phyloP scores from a whole-genome alignment of 495 filamentous ascomycete genomes.

The Podospora comata region DNA sequence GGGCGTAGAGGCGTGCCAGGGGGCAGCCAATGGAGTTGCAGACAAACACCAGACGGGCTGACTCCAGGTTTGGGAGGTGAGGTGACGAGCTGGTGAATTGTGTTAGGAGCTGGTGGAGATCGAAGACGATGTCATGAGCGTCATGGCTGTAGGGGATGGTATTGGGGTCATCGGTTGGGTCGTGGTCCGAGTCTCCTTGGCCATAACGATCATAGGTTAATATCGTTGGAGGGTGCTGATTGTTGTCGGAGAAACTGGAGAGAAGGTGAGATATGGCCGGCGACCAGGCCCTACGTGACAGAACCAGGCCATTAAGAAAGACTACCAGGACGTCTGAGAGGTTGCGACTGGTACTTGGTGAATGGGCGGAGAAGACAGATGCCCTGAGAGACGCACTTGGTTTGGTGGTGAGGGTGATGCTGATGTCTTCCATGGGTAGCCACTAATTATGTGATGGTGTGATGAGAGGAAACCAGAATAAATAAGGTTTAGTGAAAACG shows the following conservation, averaged over 20 bases:
- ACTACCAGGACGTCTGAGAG: slow-evolving; percentile 47
- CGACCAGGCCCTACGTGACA: slow-evolving; percentile 51
- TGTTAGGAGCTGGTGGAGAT: slow-evolving; percentile 51
- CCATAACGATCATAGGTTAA: slow-evolving; percentile 65
- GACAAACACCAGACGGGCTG: slow-evolving; percentile 46
- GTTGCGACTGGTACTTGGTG: slow-evolving; percentile 9
- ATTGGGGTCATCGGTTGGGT: slow-evolving; percentile 47
- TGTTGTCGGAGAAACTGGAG: not conserved
- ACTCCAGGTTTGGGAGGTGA: not conserved
- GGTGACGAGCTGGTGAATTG: slow-evolving; percentile 32
- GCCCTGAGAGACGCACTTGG: slow-evolving; percentile 24
- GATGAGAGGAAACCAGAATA: not conserved
- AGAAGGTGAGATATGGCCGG: slow-evolving; percentile 45
- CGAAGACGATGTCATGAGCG: slow-evolving; percentile 43
- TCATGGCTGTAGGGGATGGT: slow-evolving; percentile 54
- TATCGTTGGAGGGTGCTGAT: slow-evolving; percentile 33
- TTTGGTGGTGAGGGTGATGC: slow-evolving; percentile 25
- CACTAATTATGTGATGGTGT: not conserved
- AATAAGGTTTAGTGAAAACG: too few species aligned
- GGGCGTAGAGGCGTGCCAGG: slow-evolving; percentile 54
- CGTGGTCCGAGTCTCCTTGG: slow-evolving; percentile 55
- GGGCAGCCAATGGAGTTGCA: slow-evolving; percentile 60
- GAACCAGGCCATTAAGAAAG: slow-evolving; percentile 60
- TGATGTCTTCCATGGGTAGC: slow-evolving; percentile 20
- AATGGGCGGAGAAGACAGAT: slow-evolving; percentile 16